Percentiles rank a stretch among this genome's conserved stretches.
These are phyloP conservation scores for Candida hispaniensis DNA, from an alignment of 805 yeast species.

Conservation along the genomic window DNA sequence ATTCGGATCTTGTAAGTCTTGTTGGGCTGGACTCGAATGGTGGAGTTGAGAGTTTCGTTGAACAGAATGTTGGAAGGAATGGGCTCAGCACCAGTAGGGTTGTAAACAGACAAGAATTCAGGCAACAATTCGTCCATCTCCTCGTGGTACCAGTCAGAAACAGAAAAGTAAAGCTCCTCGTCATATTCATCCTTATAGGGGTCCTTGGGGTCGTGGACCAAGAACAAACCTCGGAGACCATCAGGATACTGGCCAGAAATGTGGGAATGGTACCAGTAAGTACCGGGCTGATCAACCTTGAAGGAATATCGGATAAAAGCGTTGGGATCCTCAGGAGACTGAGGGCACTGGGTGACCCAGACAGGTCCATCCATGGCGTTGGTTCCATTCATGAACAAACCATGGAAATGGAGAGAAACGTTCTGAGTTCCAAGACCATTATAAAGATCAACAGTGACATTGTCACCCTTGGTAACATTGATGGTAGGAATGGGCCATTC, in stretches of 20 bases:
- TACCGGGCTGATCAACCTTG: conserved; percentile 78
- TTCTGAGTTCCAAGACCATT: conserved; percentile 61
- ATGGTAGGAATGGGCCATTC: conserved; percentile 80
- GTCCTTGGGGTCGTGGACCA: conserved; percentile 59
- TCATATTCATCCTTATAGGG: conserved; percentile 58
- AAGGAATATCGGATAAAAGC: conserved; percentile 72
- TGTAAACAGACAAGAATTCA: conserved; percentile 55
- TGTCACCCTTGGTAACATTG: conserved; percentile 68
- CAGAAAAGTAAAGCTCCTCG: conserved; percentile 57
- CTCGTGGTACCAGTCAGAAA: conserved; percentile 86
- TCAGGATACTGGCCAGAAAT: conserved; percentile 84
- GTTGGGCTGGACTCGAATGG: conserved; percentile 59
- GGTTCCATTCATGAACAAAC: conserved; percentile 71
- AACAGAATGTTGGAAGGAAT: conserved; percentile 72
- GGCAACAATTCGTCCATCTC: conserved; percentile 40
- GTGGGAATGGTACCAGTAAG: conserved; percentile 98
- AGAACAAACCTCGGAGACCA: conserved; percentile 51
- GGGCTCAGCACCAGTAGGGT: conserved; percentile 98
- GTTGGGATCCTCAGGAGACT: conserved; percentile 47
- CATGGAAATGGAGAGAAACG: conserved; percentile 88
- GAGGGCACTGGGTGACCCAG: conserved; percentile 81
- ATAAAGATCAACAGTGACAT: conserved; percentile 56
- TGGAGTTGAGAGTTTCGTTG: conserved; percentile 58
- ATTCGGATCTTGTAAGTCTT: conserved; percentile 75
- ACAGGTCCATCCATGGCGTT: conserved; percentile 86